Evolutionary conservation across 78 protist species (phyloP), one percentile per base, ranked within the genome.

Genomic region (Dictyostelium citrinum): DNA sequence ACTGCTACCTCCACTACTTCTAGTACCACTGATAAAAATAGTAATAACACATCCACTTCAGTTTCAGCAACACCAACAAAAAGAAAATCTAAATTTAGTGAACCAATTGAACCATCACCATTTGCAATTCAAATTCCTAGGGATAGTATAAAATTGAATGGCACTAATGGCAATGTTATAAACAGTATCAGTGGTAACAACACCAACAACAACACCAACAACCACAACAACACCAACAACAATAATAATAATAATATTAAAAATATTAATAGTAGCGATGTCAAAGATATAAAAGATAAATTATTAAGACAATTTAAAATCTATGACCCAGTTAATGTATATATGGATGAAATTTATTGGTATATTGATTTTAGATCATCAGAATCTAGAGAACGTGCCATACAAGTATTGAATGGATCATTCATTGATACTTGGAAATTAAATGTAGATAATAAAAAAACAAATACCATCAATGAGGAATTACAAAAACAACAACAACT

Each of bases 331-430:
- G 39, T 75, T 22, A 75, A 46, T 55, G 77, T 84, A 3, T 84
- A 84, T 37, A 29, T 20, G 22, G 91, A 84, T 31, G 91, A 84
- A 11, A 5, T 2, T 41, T 58, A 27, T 75, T 84, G 80, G 79
- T 84, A 75, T n/a, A 46, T 84, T 51, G 91, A 84, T 84, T 84
- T 84, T 41, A 71, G 33, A 27, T 51, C 79, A 8, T 37, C n/a
- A 11, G 91, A 84, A 3, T 16, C 35, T 2, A 84, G 91, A 75
- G 91, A 84, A 7, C 24, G 83, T 10, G 82, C 76, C 35, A 70
- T 84, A 39, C 9, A 20, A 7, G 33, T 51, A 27, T 51, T 71
- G 6, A 84, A 84, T 84, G 83, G 83, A 11, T 29, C 83, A 11
- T 84, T 58, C 41, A 11, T 71, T 37, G 77, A 75, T 45, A 82